phyloP scores from a whole-genome alignment of 768 basidiomycete species.

The Russula emetica region DNA sequence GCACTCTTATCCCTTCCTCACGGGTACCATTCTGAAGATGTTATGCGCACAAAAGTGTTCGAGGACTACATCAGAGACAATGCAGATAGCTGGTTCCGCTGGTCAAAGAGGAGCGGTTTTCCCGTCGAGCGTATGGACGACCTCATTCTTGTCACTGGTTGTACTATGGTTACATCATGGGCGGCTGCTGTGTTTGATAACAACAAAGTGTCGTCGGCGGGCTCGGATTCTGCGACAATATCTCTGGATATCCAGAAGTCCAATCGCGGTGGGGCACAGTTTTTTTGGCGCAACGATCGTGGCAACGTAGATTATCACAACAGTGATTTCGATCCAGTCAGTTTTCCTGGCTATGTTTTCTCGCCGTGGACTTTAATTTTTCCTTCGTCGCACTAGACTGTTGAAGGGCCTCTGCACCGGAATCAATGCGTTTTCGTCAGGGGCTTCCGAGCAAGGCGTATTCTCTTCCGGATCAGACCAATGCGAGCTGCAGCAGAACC shows the following conservation, averaged over 20 bases:
- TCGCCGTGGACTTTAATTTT: not conserved
- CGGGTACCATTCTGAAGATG: not conserved
- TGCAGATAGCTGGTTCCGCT: not conserved
- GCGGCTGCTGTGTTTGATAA: not conserved
- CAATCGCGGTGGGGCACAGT: not conserved
- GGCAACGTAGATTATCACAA: not conserved
- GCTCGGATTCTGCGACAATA: not conserved
- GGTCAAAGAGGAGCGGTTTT: not conserved
- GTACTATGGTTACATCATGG: not conserved
- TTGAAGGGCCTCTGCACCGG: not conserved
- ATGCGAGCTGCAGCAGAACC: conserved; percentile 7
- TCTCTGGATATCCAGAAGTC: not conserved
- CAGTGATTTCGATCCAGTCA: not conserved
- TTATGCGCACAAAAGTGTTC: conserved; percentile 3
- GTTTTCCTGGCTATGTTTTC: not conserved
- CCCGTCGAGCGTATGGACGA: not conserved
- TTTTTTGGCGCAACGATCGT: not conserved
- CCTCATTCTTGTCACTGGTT: not conserved
- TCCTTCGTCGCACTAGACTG: no score
- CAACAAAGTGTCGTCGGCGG: no score
- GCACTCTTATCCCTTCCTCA: not conserved
- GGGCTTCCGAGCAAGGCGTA: conserved; percentile 18
- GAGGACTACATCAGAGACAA: conserved; percentile 3
- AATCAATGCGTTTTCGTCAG: conserved; percentile 19
- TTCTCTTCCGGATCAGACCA: not conserved